A percentile compares a stretch with the other conserved stretches of the same genome.
phyloP scores from a whole-genome alignment of 805 yeast species.

The Scheffersomyces lignosus region DNA sequence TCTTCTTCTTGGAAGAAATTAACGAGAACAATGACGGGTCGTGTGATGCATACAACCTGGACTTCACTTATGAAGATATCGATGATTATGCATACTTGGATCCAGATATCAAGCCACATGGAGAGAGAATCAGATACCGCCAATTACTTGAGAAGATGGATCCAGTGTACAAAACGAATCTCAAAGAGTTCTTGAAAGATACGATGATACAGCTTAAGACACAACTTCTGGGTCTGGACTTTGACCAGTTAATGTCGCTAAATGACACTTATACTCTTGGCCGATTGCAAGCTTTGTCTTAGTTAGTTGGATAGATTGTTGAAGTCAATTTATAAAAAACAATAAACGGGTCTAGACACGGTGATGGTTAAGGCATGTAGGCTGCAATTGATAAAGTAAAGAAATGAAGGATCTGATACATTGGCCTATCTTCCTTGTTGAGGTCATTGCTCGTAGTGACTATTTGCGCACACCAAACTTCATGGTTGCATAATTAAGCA shows the following conservation, averaged over 20 bases:
- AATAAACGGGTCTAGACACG: no score
- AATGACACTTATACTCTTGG: conserved; percentile 38
- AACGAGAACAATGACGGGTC: conserved; percentile 49
- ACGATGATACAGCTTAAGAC: conserved; percentile 26
- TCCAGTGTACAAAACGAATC: conserved; percentile 43
- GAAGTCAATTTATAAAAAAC: no score
- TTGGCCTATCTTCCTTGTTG: no score
- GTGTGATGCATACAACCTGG: conserved; percentile 37
- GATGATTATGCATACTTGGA: conserved; percentile 43
- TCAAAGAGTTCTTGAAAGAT: conserved; percentile 44
- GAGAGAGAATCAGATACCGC: conserved; percentile 41
- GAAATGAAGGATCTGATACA: no score
- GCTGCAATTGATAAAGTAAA: no score
- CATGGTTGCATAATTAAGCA: no score
- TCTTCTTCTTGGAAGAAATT: conserved; percentile 67
- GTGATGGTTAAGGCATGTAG: no score
- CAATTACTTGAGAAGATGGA: conserved; percentile 29
- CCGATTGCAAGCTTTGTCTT: conserved; percentile 17
- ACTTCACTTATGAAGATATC: conserved; percentile 39
- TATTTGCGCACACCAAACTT: no score
- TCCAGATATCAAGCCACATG: conserved; percentile 41
- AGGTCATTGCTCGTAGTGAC: no score
- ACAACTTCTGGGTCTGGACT: conserved; percentile 26
- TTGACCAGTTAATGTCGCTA: conserved; percentile 33
- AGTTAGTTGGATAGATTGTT: no score